phyloP scores from a whole-genome alignment of 805 yeast species.

The Saccharomycopsis fermentans region DNA sequence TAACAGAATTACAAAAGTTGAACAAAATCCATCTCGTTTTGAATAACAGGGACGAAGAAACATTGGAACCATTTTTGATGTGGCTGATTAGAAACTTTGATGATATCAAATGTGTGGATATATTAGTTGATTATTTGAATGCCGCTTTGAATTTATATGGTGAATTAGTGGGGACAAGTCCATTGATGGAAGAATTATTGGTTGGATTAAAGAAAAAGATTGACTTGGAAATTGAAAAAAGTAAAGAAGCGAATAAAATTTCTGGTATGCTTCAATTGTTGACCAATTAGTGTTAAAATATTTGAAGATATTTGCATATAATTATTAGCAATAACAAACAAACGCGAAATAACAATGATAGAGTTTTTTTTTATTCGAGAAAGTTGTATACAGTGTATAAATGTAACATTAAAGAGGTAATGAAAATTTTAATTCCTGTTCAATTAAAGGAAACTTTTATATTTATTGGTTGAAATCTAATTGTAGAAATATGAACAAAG shows the following conservation, averaged over 20 bases:
- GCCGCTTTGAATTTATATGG: conserved; percentile 69
- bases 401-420: neutral
- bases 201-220: conserved; percentile 51
- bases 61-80: conserved; percentile 73
- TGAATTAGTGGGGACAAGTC: conserved; percentile 57
- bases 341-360: neutral
- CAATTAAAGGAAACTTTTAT: neutral
- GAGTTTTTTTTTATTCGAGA: neutral
- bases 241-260: conserved; percentile 79
- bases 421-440: neutral
- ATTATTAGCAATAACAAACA: neutral
- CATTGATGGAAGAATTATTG: conserved; percentile 67
- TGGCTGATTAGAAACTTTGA: conserved; percentile 75
- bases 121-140: conserved; percentile 59
- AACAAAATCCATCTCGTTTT: conserved; percentile 84
- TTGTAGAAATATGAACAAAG: neutral
- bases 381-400: neutral
- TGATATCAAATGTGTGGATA: conserved; percentile 61
- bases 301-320: neutral
- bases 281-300: conserved; percentile 33
- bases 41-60: conserved; percentile 72
- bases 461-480: neutral
- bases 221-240: conserved; percentile 59
- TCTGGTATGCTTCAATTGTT: conserved; percentile 90
- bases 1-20: conserved; percentile 76